Evolutionary conservation across 148 eudicot genomes (phyloP).

Genomic region (Silene conica): DNA sequence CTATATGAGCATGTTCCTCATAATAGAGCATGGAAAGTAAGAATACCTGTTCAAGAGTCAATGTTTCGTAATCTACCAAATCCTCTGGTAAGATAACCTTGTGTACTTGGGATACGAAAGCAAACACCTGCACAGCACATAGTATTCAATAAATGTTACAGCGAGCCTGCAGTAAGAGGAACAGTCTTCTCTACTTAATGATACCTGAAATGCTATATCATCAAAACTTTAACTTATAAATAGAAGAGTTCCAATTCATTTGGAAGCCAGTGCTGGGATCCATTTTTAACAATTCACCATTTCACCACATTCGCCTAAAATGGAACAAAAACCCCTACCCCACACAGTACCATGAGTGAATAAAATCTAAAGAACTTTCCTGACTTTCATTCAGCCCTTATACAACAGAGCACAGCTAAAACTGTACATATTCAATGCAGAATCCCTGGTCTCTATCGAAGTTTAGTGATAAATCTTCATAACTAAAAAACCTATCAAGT

Average conservation of each 20-base stretch:
- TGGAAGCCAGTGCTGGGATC: too few relatives aligned
- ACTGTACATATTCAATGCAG: too few relatives aligned
- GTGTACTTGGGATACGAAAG: constrained; percentile 95
- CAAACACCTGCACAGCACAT: constrained; percentile 58
- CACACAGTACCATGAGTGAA: too few relatives aligned
- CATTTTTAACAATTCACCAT: too few relatives aligned
- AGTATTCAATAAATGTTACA: not conserved
- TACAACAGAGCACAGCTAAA: too few relatives aligned
- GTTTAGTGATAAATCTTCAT: not conserved
- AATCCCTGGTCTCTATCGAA: not conserved
- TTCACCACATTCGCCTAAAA: too few relatives aligned
- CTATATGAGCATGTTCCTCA: not conserved
- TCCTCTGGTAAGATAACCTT: constrained; percentile 79
- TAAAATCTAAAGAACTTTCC: too few relatives aligned
- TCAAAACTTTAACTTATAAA: not conserved
- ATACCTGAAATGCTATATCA: not conserved
- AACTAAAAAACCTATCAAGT: not conserved
- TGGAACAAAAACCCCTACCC: too few relatives aligned
- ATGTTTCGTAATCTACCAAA: constrained; percentile 59
- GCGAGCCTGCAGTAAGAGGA: not conserved
- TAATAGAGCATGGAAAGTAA: constrained; percentile 12
- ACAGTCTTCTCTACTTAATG: not conserved
- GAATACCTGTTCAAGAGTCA: constrained; percentile 82
- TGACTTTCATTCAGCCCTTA: too few relatives aligned
- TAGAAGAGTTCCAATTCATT: too few relatives aligned